A percentile compares a stretch with the other conserved stretches of the same genome.
These are phyloP conservation scores for Pleurotus giganteus DNA, from an alignment of 768 basidiomycete genomes.

Conservation along the genomic window DNA sequence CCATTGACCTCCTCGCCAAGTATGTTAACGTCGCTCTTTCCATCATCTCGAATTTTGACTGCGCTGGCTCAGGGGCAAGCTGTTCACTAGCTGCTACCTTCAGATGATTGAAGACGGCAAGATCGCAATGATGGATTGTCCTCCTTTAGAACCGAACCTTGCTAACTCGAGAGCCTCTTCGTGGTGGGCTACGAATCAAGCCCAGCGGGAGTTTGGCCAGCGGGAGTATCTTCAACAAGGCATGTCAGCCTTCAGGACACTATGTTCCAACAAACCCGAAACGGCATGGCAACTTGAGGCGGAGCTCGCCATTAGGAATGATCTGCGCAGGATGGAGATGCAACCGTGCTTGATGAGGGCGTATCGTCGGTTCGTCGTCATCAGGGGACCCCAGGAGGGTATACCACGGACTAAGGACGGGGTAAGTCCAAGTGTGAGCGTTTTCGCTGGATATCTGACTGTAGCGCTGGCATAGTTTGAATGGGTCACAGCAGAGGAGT, in stretches of 20 bases:
- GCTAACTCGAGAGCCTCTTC: constrained; percentile 17
- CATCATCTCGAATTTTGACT: neutral
- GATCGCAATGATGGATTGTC: constrained; percentile 51
- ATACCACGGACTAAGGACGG: constrained; percentile 33
- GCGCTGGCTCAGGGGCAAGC: constrained; percentile 32
- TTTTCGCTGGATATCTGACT: neutral
- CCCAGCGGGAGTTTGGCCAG: constrained; percentile 29
- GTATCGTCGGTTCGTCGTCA: constrained; percentile 65
- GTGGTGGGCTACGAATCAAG: constrained; percentile 37
- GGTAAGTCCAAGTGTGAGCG: constrained; percentile 36
- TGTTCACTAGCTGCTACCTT: constrained; percentile 40
- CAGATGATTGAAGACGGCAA: constrained; percentile 53
- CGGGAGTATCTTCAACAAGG: constrained; percentile 43
- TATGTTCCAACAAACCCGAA: constrained; percentile 32
- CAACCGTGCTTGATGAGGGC: constrained; percentile 62
- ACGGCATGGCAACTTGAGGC: constrained; percentile 34
- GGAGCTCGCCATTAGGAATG: constrained; percentile 44
- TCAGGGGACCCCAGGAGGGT: constrained; percentile 38
- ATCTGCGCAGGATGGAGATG: constrained; percentile 52
- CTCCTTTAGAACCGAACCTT: constrained; percentile 32
- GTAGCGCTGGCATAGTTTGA: constrained; percentile 46
- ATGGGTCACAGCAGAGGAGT: constrained; percentile 41
- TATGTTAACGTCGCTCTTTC: constrained; percentile 21
- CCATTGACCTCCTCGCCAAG: constrained; percentile 38
- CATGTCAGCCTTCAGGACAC: constrained; percentile 35